These are phyloP conservation scores for California macrophylla DNA, from an alignment of 441 rosid species.

Conservation along the genomic window DNA sequence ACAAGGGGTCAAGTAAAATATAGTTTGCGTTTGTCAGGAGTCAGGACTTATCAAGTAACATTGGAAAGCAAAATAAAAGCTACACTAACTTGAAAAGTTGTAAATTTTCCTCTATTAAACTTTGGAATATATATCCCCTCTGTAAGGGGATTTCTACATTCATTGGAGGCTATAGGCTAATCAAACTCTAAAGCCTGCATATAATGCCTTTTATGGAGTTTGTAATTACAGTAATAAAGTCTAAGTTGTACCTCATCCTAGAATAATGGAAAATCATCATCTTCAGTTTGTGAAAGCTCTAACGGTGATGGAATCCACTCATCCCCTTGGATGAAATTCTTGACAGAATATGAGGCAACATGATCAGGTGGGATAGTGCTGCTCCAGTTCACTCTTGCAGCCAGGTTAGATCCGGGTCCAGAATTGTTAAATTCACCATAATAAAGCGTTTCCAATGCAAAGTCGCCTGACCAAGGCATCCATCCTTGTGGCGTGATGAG, in stretches of 20 bases:
- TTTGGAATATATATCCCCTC: not conserved
- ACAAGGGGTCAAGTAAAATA: no score
- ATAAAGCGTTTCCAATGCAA: conserved; percentile 60
- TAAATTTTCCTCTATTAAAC: no score
- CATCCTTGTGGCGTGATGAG: conserved; percentile 57
- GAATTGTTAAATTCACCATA: conserved; percentile 65
- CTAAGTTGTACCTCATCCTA: not conserved
- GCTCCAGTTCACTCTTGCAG: conserved; percentile 67
- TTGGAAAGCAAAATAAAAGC: not conserved
- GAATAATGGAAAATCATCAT: not conserved
- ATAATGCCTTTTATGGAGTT: not conserved
- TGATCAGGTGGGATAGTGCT: conserved; percentile 51
- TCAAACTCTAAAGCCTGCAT: not conserved
- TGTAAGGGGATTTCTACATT: not conserved
- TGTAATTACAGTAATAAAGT: not conserved
- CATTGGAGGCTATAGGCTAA: not conserved
- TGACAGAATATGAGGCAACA: conserved; percentile 46
- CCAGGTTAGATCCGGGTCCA: conserved; percentile 47
- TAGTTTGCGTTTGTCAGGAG: no score
- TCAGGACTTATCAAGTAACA: not conserved
- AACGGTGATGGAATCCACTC: conserved; percentile 43
- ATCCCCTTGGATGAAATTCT: conserved; percentile 76
- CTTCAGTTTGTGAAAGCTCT: not conserved
- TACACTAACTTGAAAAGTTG: not conserved
- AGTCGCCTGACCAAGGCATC: conserved; percentile 67